phyloP scores from a whole-genome alignment of 2,329 filamentous ascomycete genomes.

The Xylaria sp. region DNA sequence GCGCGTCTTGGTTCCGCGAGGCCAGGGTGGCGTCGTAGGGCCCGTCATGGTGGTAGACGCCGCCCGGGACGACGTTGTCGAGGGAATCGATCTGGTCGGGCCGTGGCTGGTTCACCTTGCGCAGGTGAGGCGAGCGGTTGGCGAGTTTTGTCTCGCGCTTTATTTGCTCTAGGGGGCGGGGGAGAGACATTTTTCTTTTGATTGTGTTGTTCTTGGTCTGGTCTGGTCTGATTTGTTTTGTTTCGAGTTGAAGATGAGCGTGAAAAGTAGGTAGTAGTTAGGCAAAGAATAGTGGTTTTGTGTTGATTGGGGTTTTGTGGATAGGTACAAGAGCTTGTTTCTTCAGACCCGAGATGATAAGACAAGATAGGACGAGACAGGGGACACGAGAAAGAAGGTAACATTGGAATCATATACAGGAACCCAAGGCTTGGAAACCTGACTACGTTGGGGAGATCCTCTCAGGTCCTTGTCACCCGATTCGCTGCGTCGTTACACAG shows the following conservation, averaged over 20 bases:
- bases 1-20: conserved; percentile 70
- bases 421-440: neutral
- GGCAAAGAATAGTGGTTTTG: no score
- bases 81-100: conserved; percentile 83
- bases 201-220: no score
- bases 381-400: neutral
- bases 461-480: neutral
- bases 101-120: conserved; percentile 68
- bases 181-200: conserved; percentile 53
- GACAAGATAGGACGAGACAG: neutral
- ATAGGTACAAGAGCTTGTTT: neutral
- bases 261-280: no score
- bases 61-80: conserved; percentile 66
- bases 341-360: neutral
- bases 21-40: conserved; percentile 85
- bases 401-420: neutral
- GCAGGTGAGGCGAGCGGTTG: conserved; percentile 69
- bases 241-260: neutral
- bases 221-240: neutral
- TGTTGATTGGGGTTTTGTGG: neutral
- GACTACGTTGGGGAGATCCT: neutral
- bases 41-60: conserved; percentile 84
- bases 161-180: conserved; percentile 71
- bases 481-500: conserved; percentile 1
- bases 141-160: conserved; percentile 67